These are phyloP conservation scores for Nemania diffusa DNA, from an alignment of 2,329 filamentous ascomycete species.

Conservation along the genomic window DNA sequence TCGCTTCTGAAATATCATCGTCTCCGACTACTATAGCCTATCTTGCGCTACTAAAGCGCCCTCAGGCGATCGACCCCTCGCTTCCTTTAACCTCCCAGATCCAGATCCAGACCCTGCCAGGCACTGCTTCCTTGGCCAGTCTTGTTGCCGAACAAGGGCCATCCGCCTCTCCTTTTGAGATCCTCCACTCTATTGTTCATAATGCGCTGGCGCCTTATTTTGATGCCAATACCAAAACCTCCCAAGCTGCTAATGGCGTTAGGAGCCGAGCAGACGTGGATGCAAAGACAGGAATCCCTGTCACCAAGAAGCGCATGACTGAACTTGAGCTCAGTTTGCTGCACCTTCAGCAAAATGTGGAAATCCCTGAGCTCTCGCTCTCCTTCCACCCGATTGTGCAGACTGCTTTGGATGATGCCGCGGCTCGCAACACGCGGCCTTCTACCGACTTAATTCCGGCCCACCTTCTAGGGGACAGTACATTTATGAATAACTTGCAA, in stretches of 20 bases:
- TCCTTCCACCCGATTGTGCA: conserved; percentile 91
- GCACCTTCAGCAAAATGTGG: conserved; percentile 96
- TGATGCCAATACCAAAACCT: conserved; percentile 90
- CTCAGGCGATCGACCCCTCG: conserved; percentile 84
- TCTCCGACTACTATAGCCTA: conserved; percentile 84
- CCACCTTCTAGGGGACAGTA: conserved; percentile 83
- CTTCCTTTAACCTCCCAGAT: conserved; percentile 88
- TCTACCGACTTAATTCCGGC: conserved; percentile 81
- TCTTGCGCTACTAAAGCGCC: conserved; percentile 89
- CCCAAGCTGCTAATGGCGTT: conserved; percentile 71
- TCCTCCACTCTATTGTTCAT: conserved; percentile 90
- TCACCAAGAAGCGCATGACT: conserved; percentile 96
- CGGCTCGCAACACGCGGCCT: conserved; percentile 72
- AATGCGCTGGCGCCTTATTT: conserved; percentile 95
- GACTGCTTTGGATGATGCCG: conserved; percentile 81
- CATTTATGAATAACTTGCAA: conserved; percentile 92
- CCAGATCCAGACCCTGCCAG: conserved; percentile 91
- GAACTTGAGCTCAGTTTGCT: conserved; percentile 91
- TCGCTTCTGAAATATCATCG: conserved; percentile 84
- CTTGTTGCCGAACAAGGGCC: conserved; percentile 75
- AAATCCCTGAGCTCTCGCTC: conserved; percentile 91
- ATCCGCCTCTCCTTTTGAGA: conserved; percentile 85
- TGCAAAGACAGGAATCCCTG: conserved; percentile 91
- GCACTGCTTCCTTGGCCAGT: conserved; percentile 76
- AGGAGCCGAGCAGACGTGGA: conserved; percentile 86